phyloP scores from a whole-genome alignment of 768 basidiomycete species.

The Paxillus involutus region DNA sequence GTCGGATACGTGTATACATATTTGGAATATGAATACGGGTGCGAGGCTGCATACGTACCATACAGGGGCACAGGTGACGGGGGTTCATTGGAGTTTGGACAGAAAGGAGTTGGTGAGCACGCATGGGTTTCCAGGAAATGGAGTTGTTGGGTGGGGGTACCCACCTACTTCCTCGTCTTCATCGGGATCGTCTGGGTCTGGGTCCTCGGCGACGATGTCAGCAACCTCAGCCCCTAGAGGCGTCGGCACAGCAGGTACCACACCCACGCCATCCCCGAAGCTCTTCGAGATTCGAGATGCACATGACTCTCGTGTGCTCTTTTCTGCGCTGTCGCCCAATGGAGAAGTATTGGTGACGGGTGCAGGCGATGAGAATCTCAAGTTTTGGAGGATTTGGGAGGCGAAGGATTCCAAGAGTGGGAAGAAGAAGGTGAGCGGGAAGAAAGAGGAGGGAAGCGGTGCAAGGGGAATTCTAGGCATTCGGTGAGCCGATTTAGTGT shows the following conservation, averaged over 20 bases:
- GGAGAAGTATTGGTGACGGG: constrained; percentile 93
- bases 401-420: constrained; percentile 37
- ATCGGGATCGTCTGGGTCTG: constrained; percentile 58
- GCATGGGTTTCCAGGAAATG: constrained; percentile 92
- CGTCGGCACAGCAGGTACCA: constrained; percentile 5
- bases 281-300: constrained; percentile 75
- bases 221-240: constrained; percentile 10
- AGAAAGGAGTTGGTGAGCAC: constrained; percentile 89
- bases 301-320: constrained; percentile 89
- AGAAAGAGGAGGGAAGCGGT: constrained; percentile 33
- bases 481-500: constrained; percentile 23
- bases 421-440: constrained; percentile 26
- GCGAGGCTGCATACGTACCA: constrained; percentile 85
- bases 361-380: constrained; percentile 93
- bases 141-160: constrained; percentile 80
- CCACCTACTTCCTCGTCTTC: constrained; percentile 47
- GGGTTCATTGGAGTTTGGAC: constrained; percentile 83
- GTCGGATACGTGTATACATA: constrained; percentile 85
- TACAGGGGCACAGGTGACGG: constrained; percentile 91
- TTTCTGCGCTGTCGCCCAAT: constrained; percentile 80
- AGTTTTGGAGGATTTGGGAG: constrained; percentile 94
- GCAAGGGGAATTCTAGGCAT: constrained; percentile 35
- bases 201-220: constrained; percentile 35
- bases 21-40: constrained; percentile 92
- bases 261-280: constrained; percentile 18